Base-by-base conservation (phyloP, 2,329 filamentous ascomycete species). In the Fusarium xylarioides region DNA sequence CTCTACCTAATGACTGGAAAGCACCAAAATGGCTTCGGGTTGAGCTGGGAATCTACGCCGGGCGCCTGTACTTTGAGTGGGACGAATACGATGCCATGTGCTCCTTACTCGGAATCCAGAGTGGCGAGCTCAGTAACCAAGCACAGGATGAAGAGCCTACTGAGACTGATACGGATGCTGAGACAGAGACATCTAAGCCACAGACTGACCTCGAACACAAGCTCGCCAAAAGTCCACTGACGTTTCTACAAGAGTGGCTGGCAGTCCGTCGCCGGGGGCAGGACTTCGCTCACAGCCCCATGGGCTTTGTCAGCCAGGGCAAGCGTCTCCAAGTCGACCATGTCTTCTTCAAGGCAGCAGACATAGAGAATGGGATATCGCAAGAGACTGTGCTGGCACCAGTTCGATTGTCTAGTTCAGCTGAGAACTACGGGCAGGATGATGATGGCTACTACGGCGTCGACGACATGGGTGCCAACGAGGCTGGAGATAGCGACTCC, bases 1-100 rank as follows among this genome's bases (percentile, higher is more conserved):
- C 79, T 0, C 79, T 91, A 0, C 84, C 87, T 0, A 5, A 37
- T 0, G 70, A 72, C 3, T 89, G 85, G 84, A 65, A 73, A 4
- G 80, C 85, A 1, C 89, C 91, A 0, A 47, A 70, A 0, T 91
- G 88, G 88, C 80, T 92, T 1, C 82, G 79, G 2, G 82, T 88
- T 1, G 87, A 92, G 74, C 76, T 92, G 0, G 90, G 90, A 0
- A 82, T 92, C 12, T 86, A 91, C 60, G 82, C 88, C 0, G 91
- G 90, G 0, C 84, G 90, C 0, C 81, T 92, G 0, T 92, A 92
- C 73, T 86, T 91, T 58, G 82, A 86, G 0, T 89, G 82, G 79
- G 70, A 80, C 0, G 88, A 91, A 49, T 83, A 86, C 50, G 50
- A 66, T 2, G 43, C 65, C 4, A 73, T 87, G 21, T 80, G 77